These are phyloP conservation scores for Trichoderma sp. DNA, from an alignment of 2,329 filamentous ascomycete species.

Conservation along the genomic window DNA sequence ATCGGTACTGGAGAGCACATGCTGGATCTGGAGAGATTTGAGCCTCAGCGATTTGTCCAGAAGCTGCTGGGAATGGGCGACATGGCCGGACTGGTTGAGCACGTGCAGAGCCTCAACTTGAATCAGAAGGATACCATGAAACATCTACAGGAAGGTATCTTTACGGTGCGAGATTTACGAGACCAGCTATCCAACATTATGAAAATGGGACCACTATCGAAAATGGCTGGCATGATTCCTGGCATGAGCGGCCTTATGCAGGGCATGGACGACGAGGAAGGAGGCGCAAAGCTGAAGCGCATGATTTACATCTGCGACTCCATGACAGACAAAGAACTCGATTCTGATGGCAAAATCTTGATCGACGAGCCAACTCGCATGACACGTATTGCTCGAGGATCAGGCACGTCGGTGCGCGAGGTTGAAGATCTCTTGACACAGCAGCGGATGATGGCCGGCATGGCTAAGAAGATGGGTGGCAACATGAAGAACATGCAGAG, in stretches of 20 bases:
- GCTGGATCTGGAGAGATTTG: slow-evolving; percentile 90
- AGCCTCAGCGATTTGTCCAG: slow-evolving; percentile 87
- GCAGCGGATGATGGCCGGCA: slow-evolving; percentile 97
- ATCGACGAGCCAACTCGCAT: slow-evolving; percentile 90
- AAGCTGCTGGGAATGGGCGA: slow-evolving; percentile 98
- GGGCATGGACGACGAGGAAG: slow-evolving; percentile 96
- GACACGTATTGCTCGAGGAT: slow-evolving; percentile 86
- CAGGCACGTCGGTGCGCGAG: slow-evolving; percentile 85
- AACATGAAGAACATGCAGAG: slow-evolving; percentile 98
- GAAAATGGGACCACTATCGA: slow-evolving; percentile 98
- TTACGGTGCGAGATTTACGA: slow-evolving; percentile 89
- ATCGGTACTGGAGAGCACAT: slow-evolving; percentile 98
- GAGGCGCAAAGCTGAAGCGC: slow-evolving; percentile 86
- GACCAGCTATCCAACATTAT: slow-evolving; percentile 98
- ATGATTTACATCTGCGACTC: slow-evolving; percentile 99
- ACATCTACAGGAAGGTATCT: slow-evolving; percentile 95
- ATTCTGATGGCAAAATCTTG: slow-evolving; percentile 93
- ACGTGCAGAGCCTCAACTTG: slow-evolving; percentile 91
- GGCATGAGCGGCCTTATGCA: slow-evolving; percentile 92
- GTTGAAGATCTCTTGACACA: slow-evolving; percentile 97
- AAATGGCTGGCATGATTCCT: slow-evolving; percentile 99
- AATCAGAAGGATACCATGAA: slow-evolving; percentile 99
- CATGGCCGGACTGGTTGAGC: slow-evolving; percentile 91
- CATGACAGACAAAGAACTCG: slow-evolving; percentile 95
- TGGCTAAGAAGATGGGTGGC: slow-evolving; percentile 99